Evolutionary conservation across 257 asterid species (phyloP).

Genomic region (Dorcoceras hygrometricum): DNA sequence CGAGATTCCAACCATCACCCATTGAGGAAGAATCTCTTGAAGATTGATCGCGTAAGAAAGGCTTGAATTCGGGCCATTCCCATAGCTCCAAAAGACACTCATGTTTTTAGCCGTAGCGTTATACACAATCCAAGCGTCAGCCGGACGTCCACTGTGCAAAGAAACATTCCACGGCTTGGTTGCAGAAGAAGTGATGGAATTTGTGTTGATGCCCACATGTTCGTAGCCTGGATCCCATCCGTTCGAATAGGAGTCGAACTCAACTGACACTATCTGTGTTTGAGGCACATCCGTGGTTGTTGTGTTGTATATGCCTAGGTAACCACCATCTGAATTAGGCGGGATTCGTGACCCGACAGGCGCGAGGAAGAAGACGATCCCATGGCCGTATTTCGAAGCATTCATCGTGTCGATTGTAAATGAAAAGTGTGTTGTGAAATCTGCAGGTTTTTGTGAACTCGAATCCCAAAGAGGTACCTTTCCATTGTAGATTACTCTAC

Average conservation of each 20-base stretch:
- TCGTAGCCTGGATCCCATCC: constrained; percentile 39
- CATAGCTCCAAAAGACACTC: constrained; percentile 37
- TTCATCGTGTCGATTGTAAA: constrained; percentile 27
- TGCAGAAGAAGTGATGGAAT: constrained; percentile 29
- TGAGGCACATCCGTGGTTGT: constrained; percentile 23
- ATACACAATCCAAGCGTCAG: constrained; percentile 33
- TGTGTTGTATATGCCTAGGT: constrained; percentile 35
- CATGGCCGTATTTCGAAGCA: constrained; percentile 25
- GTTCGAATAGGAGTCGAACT: constrained; percentile 33
- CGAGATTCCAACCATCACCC: constrained; percentile 34
- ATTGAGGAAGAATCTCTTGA: constrained; percentile 29
- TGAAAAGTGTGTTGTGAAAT: constrained; percentile 36
- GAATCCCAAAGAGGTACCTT: constrained; percentile 37
- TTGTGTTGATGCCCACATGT: constrained; percentile 37
- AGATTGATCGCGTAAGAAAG: constrained; percentile 30
- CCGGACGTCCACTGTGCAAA: constrained; percentile 25
- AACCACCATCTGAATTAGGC: constrained; percentile 42
- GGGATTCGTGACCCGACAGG: constrained; percentile 38
- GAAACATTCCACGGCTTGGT: constrained; percentile 33
- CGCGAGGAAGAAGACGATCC: constrained; percentile 38
- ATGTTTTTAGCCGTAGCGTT: constrained; percentile 28
- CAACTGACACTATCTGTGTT: constrained; percentile 29
- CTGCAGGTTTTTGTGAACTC: constrained; percentile 16
- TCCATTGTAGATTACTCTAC: constrained; percentile 31
- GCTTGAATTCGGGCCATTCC: constrained; percentile 21